Evolutionary conservation across 164 flowering plant genomes (phyloP).

Genomic region (Nymphaea colorata): DNA sequence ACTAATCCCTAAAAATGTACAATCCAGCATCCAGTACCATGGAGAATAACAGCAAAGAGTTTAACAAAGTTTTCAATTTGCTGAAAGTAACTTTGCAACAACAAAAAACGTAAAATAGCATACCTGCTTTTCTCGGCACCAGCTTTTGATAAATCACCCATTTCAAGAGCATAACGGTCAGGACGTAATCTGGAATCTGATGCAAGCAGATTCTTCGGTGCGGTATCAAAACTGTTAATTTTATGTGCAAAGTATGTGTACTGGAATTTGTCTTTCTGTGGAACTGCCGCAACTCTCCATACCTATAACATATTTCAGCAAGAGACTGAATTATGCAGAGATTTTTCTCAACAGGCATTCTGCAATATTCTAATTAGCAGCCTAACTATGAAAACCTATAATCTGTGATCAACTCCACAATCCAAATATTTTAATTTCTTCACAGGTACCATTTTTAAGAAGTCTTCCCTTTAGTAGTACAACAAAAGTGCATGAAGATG

Average conservation of each 20-base stretch:
- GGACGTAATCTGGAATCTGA: conserved; percentile 90
- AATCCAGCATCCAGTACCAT: neutral
- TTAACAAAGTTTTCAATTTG: too few species aligned
- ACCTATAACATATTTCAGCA: conserved; percentile 23
- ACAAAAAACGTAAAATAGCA: neutral
- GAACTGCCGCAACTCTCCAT: conserved; percentile 60
- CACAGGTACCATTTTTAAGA: too few species aligned
- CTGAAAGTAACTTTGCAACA: neutral
- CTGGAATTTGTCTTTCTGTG: conserved; percentile 63
- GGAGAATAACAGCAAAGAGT: neutral
- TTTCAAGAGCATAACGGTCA: conserved; percentile 76
- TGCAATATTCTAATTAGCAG: too few species aligned
- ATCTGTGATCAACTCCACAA: too few species aligned
- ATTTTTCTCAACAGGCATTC: neutral
- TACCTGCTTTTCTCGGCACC: conserved; percentile 82
- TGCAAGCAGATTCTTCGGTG: conserved; percentile 70
- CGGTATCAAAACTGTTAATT: conserved; percentile 76
- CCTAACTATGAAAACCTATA: too few species aligned
- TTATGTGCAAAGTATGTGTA: conserved; percentile 80
- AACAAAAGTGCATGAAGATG: too few species aligned
- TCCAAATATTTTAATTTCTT: too few species aligned
- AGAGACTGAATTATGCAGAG: too few species aligned
- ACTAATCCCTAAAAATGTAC: too few species aligned
- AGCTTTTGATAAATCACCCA: conserved; percentile 63
- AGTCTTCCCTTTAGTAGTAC: too few species aligned